Evolutionary conservation across 345 rosid species (phyloP), one percentile per base, ranked within the genome.

Genomic region (Bretschneidera sinensis): DNA sequence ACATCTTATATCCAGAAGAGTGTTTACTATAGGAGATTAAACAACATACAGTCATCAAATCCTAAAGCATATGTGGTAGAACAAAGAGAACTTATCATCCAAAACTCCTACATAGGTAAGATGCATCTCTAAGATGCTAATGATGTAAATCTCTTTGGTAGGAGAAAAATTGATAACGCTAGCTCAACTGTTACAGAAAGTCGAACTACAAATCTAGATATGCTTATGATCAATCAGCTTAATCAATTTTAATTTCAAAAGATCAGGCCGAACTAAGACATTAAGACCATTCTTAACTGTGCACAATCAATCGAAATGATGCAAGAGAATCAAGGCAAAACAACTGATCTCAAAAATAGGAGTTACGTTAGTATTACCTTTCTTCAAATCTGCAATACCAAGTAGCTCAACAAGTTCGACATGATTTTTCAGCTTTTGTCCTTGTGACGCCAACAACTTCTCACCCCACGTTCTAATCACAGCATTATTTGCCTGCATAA

Each of bases 331-430:
- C 45, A 11, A 7, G 33, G 15, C 45, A 39, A 39, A 13, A 5
- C 4, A 39, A 31, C 35, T 11, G 1, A 39, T 39, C 15, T 11
- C 4, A 39, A 39, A 5, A 9, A 31, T 31, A n/a, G n/a, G 45
- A 39, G 45, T 39, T 7, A 14, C 10, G 15, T 11, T 39, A n/a
- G n/a, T n/a, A 19, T n/a, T 74, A 89, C 98, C 97, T 81, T 68
- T 92, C 74, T 84, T 87, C 50, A 63, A 48, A 65, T 92, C 91
- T 0, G 96, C 97, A 58, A 92, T 84, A 16, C 76, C 97, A 28
- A 87, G 84, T 68, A 84, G 86, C 70, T 92, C 97, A 61, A 92
- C 89, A 16, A 92, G 98, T 56, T 92, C 97, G 17, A 92, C 97
- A 73, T 92, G 98, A 71, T 83, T 89, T 79, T 75, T 84, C 55